Conservation (phyloP, 2,329 filamentous ascomycete genomes). For the Alternaria arbusti region DNA sequence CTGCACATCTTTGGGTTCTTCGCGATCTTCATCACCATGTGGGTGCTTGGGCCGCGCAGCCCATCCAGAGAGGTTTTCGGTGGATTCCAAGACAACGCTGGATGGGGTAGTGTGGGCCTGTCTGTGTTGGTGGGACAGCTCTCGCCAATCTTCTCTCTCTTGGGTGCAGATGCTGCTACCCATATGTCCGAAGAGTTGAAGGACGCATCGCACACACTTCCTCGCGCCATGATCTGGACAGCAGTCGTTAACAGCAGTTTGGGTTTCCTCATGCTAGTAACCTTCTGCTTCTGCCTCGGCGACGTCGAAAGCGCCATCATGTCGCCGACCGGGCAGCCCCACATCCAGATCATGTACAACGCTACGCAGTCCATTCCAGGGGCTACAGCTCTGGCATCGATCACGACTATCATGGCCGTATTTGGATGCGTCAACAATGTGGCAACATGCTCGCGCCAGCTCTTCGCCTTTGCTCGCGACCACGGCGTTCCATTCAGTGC, state of each 20-base stretch:
- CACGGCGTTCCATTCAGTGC: slow-evolving; percentile 21
- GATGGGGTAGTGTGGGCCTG: slow-evolving; percentile 33
- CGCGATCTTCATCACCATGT: slow-evolving; percentile 51
- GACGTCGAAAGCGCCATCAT: slow-evolving; percentile 20
- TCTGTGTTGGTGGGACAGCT: slow-evolving; percentile 33
- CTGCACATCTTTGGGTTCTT: slow-evolving; percentile 60
- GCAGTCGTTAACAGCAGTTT: slow-evolving; percentile 46
- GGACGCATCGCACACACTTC: slow-evolving; percentile 44
- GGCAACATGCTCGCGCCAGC: slow-evolving; percentile 40
- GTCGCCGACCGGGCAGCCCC: slow-evolving; percentile 26
- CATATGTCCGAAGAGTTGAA: slow-evolving; percentile 45
- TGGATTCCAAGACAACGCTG: slow-evolving; percentile 33
- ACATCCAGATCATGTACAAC: slow-evolving; percentile 35
- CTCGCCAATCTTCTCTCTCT: slow-evolving; percentile 27
- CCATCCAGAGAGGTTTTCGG: slow-evolving; percentile 30
- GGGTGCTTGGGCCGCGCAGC: slow-evolving; percentile 35
- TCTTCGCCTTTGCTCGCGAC: slow-evolving; percentile 46
- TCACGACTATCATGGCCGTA: slow-evolving; percentile 37
- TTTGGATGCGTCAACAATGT: slow-evolving; percentile 34
- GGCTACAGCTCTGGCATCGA: slow-evolving; percentile 27
- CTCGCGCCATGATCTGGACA: slow-evolving; percentile 51
- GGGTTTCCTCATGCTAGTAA: slow-evolving; percentile 48
- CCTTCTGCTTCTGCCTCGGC: slow-evolving; percentile 36
- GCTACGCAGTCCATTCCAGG: slow-evolving; percentile 29
- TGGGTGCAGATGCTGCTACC: slow-evolving; percentile 38